These are phyloP conservation scores for Blastobotrys muscicola DNA, from an alignment of 805 yeast genomes.

Conservation along the genomic window DNA sequence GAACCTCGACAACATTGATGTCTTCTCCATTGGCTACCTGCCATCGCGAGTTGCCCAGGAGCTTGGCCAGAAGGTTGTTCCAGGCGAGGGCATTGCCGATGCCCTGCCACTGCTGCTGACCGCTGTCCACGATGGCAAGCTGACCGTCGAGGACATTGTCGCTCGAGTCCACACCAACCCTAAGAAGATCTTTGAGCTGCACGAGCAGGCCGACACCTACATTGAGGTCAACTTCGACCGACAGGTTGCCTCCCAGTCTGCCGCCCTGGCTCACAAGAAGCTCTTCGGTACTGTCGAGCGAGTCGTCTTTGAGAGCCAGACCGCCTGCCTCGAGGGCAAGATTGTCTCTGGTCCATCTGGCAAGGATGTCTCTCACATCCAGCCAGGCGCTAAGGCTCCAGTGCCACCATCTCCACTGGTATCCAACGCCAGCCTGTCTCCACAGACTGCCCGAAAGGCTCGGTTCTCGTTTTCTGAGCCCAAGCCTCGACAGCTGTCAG, in stretches of 20 bases:
- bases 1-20: slow-evolving; percentile 61
- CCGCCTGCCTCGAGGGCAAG: slow-evolving; percentile 78
- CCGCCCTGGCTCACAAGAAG: slow-evolving; percentile 35
- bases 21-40: slow-evolving; percentile 73
- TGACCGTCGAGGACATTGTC: slow-evolving; percentile 65
- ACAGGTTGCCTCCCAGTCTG: slow-evolving; percentile 32
- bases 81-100: slow-evolving; percentile 74
- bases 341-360: slow-evolving; percentile 55
- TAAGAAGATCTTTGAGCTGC: slow-evolving; percentile 68
- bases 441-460: slow-evolving; percentile 2
- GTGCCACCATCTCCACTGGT: slow-evolving; percentile 6
- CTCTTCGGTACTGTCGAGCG: slow-evolving; percentile 82
- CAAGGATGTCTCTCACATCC: slow-evolving; percentile 34
- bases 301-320: slow-evolving; percentile 67
- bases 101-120: slow-evolving; percentile 71
- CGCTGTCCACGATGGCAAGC: slow-evolving; percentile 65
- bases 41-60: slow-evolving; percentile 67
- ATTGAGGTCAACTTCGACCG: slow-evolving; percentile 84
- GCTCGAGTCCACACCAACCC: slow-evolving; percentile 74
- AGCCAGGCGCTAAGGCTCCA: slow-evolving; percentile 22
- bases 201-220: slow-evolving; percentile 59
- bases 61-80: slow-evolving; percentile 46
- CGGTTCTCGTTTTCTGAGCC: slow-evolving; percentile 7
- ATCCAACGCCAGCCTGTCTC: background rate
- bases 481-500: slow-evolving; percentile 17